A percentile compares a stretch with the other conserved stretches of the same genome.
phyloP scores from a whole-genome alignment of 352 stramenopile species.

The Phytophthora tubulina region DNA sequence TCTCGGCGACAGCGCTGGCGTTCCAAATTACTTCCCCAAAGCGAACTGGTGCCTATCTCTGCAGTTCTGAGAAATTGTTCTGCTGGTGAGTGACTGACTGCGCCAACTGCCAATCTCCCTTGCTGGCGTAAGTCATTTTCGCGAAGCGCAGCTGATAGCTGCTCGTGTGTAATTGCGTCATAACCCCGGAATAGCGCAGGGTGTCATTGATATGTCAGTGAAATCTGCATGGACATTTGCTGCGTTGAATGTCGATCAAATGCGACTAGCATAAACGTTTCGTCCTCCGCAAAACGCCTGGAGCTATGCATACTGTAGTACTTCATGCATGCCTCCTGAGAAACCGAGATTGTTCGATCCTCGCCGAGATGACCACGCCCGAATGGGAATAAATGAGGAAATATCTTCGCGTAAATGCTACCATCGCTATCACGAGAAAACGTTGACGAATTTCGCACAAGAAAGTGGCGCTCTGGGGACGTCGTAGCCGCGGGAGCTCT shows the following conservation, averaged over 20 bases:
- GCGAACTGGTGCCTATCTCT: neutral
- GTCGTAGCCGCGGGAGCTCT: too few species aligned
- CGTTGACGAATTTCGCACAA: constrained; percentile 5
- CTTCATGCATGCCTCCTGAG: constrained; percentile 5
- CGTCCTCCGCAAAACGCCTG: constrained; percentile 8
- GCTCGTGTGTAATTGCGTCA: constrained; percentile 3
- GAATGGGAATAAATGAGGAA: constrained; percentile 17
- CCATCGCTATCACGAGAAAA: constrained; percentile 8
- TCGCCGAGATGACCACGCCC: constrained; percentile 5
- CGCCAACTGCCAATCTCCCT: neutral
- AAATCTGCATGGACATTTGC: constrained; percentile 7
- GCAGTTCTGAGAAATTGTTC: neutral
- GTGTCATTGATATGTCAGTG: constrained; percentile 3
- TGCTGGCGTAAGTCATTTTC: constrained; percentile 10
- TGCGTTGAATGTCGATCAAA: constrained; percentile 10
- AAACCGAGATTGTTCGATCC: neutral
- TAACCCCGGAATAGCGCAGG: neutral
- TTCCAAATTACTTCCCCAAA: constrained; percentile 13
- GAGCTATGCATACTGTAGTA: constrained; percentile 14
- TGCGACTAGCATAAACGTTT: constrained; percentile 4
- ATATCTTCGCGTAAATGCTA: constrained; percentile 16
- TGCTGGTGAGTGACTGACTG: neutral
- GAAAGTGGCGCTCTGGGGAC: neutral
- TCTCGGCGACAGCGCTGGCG: neutral
- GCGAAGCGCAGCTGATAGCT: neutral